phyloP scores from a whole-genome alignment of 257 asterid genomes.

The Solanum corneliomulleri region DNA sequence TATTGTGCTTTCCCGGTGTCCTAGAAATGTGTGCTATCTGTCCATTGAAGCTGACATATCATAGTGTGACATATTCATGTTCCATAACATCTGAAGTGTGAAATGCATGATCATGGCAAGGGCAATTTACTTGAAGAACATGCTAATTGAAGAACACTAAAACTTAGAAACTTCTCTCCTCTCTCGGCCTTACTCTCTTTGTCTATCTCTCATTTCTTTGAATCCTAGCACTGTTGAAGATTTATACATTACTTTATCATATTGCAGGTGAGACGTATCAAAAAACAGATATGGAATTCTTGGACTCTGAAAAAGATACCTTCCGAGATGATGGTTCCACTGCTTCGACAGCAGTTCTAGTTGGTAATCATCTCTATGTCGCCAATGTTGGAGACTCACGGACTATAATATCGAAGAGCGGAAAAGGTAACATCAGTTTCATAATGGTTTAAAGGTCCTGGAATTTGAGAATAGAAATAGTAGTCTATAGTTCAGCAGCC shows the following conservation, averaged over 20 bases:
- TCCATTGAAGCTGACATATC: slow-evolving; percentile 1
- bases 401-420: slow-evolving; percentile 81
- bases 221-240: not conserved
- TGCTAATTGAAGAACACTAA: not conserved
- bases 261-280: slow-evolving; percentile 79
- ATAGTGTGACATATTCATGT: not conserved
- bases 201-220: not conserved
- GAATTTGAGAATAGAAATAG: not conserved
- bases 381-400: slow-evolving; percentile 99
- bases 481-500: not conserved
- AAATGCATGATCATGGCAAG: not conserved
- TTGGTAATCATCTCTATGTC: slow-evolving; percentile 88
- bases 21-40: not conserved
- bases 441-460: not conserved
- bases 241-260: not conserved
- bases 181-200: not conserved
- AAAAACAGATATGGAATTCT: slow-evolving; percentile 69
- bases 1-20: not conserved
- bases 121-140: not conserved
- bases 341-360: slow-evolving; percentile 79
- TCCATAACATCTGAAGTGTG: not conserved
- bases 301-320: slow-evolving; percentile 89
- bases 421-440: slow-evolving; percentile 55
- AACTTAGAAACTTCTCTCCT: not conserved
- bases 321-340: slow-evolving; percentile 98